Base-by-base conservation (phyloP, 306 rosid genomes). In the Vigna unguiculata region DNA sequence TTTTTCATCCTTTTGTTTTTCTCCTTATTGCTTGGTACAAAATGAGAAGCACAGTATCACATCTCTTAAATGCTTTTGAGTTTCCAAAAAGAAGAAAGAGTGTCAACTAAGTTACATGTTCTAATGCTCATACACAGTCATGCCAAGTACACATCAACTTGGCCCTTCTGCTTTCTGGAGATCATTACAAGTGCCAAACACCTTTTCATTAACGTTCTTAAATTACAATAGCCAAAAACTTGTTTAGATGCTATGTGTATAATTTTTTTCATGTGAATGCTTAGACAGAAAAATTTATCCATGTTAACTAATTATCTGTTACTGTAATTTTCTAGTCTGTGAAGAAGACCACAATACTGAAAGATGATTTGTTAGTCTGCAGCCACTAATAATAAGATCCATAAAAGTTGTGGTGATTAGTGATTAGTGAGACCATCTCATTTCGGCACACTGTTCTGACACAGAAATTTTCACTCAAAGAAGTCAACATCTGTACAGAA, bases 401-500 rank as follows among this genome's bases (percentile, higher is more conserved):
- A 58, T 60, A 64, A 52, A 62, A 78, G 38, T 67, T 55, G 32
- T 45, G 24, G 12, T 24, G 63, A 59, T 48, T 38, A 70, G 6
- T 20, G 41, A 65, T 53, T 55, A 76, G 28, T 51, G 17, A 49
- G 53, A 11, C 13, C 73, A 19, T 24, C 67, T 60, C 48, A 70
- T 8, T 54, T 54, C 54, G 63, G 25, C 64, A 14, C 64, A 15
- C 58, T 25, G 21, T 71, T 76, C 82, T 80, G 69, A 58, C 80
- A 55, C 71, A 63, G 6, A 61, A 80, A 70, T 45, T 64, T 68
- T 72, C 71, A 7, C 53, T 48, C 66, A 74, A 28, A 74, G 41
- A 82, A 83, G 93, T 91, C 91, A 83, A 87, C 85, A 81, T 52
- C 51, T 21, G 61, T 48, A 87, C 83, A 79, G 86, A 46, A 66